Percentiles rank a stretch among this genome's conserved stretches.
Conservation (phyloP, 2,329 filamentous ascomycete species). For the Madurella fahalii region DNA sequence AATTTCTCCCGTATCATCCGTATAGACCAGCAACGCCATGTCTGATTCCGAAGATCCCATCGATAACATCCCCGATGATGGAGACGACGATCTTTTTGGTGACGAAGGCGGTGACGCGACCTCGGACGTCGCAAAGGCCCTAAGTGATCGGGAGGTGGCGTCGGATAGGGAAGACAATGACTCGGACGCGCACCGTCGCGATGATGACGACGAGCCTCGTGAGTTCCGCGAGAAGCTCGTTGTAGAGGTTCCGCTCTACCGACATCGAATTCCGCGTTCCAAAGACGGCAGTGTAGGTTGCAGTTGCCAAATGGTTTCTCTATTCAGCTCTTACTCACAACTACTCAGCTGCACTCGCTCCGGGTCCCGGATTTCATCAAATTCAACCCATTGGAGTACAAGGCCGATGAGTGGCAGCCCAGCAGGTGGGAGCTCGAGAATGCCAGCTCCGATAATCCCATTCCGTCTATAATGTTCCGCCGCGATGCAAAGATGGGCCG, state of each 20-base stretch:
- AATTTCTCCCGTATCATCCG: not conserved
- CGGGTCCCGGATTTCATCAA: constrained; percentile 70
- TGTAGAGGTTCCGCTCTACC: constrained; percentile 60
- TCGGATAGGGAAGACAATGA: constrained; percentile 45
- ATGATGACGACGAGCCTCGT: constrained; percentile 40
- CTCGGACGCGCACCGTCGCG: constrained; percentile 29
- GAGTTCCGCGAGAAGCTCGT: constrained; percentile 51
- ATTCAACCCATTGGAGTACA: constrained; percentile 64
- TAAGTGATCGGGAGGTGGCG: constrained; percentile 58
- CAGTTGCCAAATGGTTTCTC: not conserved
- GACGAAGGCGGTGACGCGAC: constrained; percentile 54
- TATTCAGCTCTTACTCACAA: constrained; percentile 20
- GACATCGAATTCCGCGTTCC: constrained; percentile 67
- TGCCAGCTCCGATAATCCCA: constrained; percentile 51
- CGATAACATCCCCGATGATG: constrained; percentile 47
- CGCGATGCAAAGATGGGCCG: constrained; percentile 61
- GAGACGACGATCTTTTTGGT: constrained; percentile 59
- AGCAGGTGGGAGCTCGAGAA: constrained; percentile 52
- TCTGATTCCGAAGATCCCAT: constrained; percentile 54
- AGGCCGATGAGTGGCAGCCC: constrained; percentile 61
- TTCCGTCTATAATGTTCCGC: constrained; percentile 66
- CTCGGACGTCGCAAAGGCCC: constrained; percentile 56
- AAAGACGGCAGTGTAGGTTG: constrained; percentile 63
- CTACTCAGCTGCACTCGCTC: constrained; percentile 59
- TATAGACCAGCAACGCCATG: constrained; percentile 35